phyloP scores from a whole-genome alignment of 2,329 filamentous ascomycete genomes.

The Thielaviopsis euricoi region DNA sequence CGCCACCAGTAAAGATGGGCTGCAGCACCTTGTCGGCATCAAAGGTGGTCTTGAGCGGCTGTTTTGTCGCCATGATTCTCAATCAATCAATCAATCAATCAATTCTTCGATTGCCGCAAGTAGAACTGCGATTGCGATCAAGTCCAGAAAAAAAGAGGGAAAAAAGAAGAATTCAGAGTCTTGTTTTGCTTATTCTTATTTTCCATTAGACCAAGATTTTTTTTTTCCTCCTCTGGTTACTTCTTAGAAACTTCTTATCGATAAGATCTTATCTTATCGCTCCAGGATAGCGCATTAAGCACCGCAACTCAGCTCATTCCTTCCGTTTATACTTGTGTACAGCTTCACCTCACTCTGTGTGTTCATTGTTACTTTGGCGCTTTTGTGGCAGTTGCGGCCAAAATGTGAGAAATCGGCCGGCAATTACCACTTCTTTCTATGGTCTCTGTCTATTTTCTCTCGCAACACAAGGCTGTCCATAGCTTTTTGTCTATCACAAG shows the following conservation, averaged over 20 bases:
- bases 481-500: neutral
- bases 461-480: neutral
- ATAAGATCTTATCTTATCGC: conserved; percentile 12
- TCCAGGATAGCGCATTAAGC: neutral
- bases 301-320: neutral
- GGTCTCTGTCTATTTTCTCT: neutral
- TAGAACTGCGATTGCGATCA: neutral
- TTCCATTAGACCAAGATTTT: conserved; percentile 4
- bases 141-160: neutral
- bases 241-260: conserved; percentile 15
- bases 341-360: neutral
- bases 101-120: neutral
- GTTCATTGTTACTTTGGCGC: neutral
- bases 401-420: neutral
- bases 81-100: too few relatives aligned
- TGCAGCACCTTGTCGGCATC: conserved; percentile 68
- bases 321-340: neutral
- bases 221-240: conserved; percentile 11
- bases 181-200: conserved; percentile 8
- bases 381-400: neutral
- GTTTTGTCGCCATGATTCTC: conserved; percentile 41
- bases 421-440: neutral
- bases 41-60: conserved; percentile 71
- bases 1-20: conserved; percentile 86
- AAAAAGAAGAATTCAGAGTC: neutral